Base-by-base conservation (phyloP, 805 yeast species). In the Saccharomycopsis fibuligera region DNA sequence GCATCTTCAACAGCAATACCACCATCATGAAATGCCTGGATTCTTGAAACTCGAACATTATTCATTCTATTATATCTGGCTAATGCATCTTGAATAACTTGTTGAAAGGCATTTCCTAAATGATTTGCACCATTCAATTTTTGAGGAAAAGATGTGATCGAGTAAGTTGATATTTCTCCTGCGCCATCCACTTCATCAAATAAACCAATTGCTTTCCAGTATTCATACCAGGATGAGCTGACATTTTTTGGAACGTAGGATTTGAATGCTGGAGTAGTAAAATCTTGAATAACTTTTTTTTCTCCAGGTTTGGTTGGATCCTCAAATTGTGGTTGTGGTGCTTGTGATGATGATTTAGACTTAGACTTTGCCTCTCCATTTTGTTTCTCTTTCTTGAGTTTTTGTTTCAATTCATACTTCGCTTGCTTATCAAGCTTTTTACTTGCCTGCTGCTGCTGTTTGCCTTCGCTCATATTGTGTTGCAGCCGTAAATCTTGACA, bases 1-100 rank as follows among this genome's bases (percentile, higher is more conserved):
- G 91, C 97, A 16, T 96, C 86, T 69, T 93, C 99, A 12, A 98
- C 90, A 41, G 96, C 95, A 66, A 93, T 89, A 75, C 98, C 99
- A 35, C 98, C 98, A 64, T 91, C 98, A 68, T 91, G 98, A 62
- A 91, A 93, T 41, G 99, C 98, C 41, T 97, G 97, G 50, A 91
- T 66, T 68, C 83, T 91, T 54, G 91, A 71, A 14, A 89, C 89
- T 46, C 97, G 88, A 68, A 86, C 85, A 48, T 97, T 97, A 68
- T 81, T 81, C 98, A 93, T 91, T 72, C 97, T 84, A 74, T 93
- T 79, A 74, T 79, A 91, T 68, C 99, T 81, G 56, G 89, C 83
- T 62, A 93, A 76, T 19, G 97, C 68, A 66, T 93, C 99, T 72
- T 91, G 98, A 62, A 93, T 83, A 30, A 98, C 74, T 53, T 88